These are phyloP conservation scores for Tylopilus felleus DNA, from an alignment of 768 basidiomycete genomes.

Conservation along the genomic window DNA sequence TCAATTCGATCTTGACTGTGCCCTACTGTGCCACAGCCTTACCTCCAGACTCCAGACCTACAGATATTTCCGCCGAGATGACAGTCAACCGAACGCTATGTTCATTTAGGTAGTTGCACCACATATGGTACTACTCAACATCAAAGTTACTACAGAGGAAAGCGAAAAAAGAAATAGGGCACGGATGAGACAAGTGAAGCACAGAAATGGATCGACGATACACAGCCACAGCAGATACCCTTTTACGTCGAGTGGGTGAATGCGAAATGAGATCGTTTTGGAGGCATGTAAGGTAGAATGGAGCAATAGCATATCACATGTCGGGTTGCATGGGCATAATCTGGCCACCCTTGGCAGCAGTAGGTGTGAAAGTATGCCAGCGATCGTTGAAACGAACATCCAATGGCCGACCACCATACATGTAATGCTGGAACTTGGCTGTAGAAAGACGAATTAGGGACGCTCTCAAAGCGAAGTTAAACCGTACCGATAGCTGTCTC, in stretches of 20 bases:
- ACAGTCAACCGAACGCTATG: neutral
- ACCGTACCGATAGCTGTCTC: slow-evolving; percentile 86
- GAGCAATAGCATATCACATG: slow-evolving; percentile 12
- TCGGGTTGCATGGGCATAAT: slow-evolving; percentile 65
- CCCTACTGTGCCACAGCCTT: too few species aligned
- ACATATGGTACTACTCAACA: slow-evolving; percentile 2
- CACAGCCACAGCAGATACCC: neutral
- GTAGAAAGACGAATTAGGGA: neutral
- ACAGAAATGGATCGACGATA: neutral
- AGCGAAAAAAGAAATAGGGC: neutral
- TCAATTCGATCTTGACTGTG: too few species aligned
- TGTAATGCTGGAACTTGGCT: slow-evolving; percentile 94
- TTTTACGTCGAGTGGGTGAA: neutral
- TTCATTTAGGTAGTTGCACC: slow-evolving; percentile 2
- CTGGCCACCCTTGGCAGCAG: slow-evolving; percentile 85
- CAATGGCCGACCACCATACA: slow-evolving; percentile 87
- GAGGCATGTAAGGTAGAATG: neutral
- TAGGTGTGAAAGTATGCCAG: slow-evolving; percentile 90
- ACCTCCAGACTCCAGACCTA: too few species aligned
- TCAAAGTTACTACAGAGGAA: neutral
- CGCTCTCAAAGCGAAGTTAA: neutral
- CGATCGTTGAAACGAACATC: slow-evolving; percentile 95
- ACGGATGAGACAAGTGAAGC: neutral
- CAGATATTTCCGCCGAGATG: too few species aligned
- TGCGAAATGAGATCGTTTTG: neutral